Evolutionary conservation across 768 basidiomycete genomes (phyloP), one percentile per base, ranked within the genome.

Genomic region (Boletellus emodensis): DNA sequence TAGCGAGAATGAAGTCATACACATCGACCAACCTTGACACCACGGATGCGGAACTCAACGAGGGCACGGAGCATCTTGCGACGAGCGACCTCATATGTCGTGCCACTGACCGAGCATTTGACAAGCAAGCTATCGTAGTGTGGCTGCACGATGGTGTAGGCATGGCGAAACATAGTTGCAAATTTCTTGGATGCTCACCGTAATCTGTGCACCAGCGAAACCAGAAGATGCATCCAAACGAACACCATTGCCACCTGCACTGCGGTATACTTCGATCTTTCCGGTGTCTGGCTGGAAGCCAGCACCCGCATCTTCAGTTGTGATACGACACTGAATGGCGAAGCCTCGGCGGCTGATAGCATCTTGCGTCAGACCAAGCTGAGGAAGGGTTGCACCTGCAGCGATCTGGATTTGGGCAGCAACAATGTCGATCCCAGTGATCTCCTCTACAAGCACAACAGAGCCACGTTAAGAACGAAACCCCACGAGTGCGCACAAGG

Each of bases 361-460:
- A 26, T 98, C 94, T 70, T 98, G 96, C 3, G 90, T 91, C 44
- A 99, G 77, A 49, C 96, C 96, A 54, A 98, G 86, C 66, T 96
- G 93, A 9, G 92, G 85, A 39, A 98, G 83, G 40, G 94, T 90
- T 6, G 94, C 96, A 46, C 96, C 96, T 44, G 94, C 96, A n/a
- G 95, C 95, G 61, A 99, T 97, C 73, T 98, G 96, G 59, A 99
- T 98, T 71, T 98, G 96, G 17, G 96, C 96, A 48, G 96, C 96
- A 36, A 98, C 94, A 56, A 99, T 95, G 65, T 99, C 96, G 69
- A 98, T 94, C 44, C 96, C 96, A 53, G 96, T 98, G 63, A 99
- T 99, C 67, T 97, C 94, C 88, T 98, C 96, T 94, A 66, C 26
- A 49, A 42, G 52, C 35, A 41, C n/a, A 40, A n/a, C 12, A 22